phyloP scores from a whole-genome alignment of 805 yeast species.

The Ogataea nakhonphanomensis region DNA sequence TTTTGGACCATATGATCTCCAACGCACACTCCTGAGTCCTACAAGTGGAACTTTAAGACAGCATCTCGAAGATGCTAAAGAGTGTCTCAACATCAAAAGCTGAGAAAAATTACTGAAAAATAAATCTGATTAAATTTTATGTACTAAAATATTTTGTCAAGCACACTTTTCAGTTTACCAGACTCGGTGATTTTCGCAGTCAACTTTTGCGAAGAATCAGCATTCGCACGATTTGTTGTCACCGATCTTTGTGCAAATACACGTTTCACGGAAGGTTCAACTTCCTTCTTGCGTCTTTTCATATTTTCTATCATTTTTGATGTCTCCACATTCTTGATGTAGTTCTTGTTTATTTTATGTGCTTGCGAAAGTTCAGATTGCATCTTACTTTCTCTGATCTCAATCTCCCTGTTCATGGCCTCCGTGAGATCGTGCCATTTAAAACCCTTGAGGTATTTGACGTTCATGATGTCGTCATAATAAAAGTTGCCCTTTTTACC shows the following conservation, averaged over 20 bases:
- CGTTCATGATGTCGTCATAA: conserved; percentile 90
- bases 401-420: conserved; percentile 88
- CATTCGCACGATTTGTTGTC: conserved; percentile 63
- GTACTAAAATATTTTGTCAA: conserved; percentile 39
- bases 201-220: conserved; percentile 44
- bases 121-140: neutral
- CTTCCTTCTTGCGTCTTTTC: conserved; percentile 41
- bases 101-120: neutral
- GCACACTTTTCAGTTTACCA: conserved; percentile 42
- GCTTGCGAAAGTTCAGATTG: conserved; percentile 89
- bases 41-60: neutral
- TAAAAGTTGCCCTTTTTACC: conserved; percentile 90
- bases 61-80: neutral
- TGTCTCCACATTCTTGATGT: conserved; percentile 77
- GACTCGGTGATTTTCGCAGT: conserved; percentile 32
- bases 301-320: conserved; percentile 78
- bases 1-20: neutral
- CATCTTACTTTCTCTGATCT: conserved; percentile 80
- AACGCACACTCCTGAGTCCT: neutral
- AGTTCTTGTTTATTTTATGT: conserved; percentile 78
- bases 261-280: conserved; percentile 43
- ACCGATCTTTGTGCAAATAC: conserved; percentile 70
- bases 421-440: conserved; percentile 95
- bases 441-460: conserved; percentile 85
- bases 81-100: neutral